Evolutionary conservation across 2,329 filamentous ascomycete species (phyloP).

Genomic region (Fusarium sp.): DNA sequence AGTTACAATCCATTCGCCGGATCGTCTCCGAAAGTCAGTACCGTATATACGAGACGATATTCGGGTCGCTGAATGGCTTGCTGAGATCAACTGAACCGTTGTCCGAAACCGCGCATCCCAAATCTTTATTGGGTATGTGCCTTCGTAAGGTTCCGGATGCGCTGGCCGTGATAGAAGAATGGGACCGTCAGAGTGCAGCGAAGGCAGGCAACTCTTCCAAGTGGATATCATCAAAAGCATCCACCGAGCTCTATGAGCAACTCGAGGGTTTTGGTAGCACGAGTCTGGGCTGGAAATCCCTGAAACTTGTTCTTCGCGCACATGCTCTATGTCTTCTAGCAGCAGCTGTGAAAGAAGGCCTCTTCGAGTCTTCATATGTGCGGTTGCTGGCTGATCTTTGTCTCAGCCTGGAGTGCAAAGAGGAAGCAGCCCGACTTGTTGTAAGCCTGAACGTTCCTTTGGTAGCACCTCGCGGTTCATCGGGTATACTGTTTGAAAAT

Average conservation of each 20-base stretch:
- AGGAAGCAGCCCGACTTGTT: conserved; percentile 50
- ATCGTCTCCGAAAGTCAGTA: conserved; percentile 44
- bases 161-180: conserved; percentile 52
- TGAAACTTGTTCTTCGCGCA: conserved; percentile 52
- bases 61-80: conserved; percentile 51
- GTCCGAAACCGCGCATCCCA: conserved; percentile 42
- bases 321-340: conserved; percentile 51
- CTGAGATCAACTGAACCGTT: conserved; percentile 48
- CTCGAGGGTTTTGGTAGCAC: conserved; percentile 51
- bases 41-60: conserved; percentile 53
- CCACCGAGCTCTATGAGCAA: conserved; percentile 53
- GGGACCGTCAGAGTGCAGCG: conserved; percentile 48
- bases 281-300: conserved; percentile 52
- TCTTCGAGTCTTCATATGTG: conserved; percentile 50
- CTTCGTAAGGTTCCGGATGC: conserved; percentile 51
- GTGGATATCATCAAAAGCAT: conserved; percentile 49
- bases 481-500: conserved; percentile 35
- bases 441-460: conserved; percentile 33
- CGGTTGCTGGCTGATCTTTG: conserved; percentile 51
- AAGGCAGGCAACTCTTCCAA: conserved; percentile 42
- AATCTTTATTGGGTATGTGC: conserved; percentile 56
- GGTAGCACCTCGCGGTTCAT: conserved; percentile 29
- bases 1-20: conserved; percentile 46
- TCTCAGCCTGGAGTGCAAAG: conserved; percentile 42
- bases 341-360: conserved; percentile 49